These are phyloP conservation scores for Ceratobasidium sp. DNA, from an alignment of 1,284 basidiomycete genomes.

Conservation along the genomic window DNA sequence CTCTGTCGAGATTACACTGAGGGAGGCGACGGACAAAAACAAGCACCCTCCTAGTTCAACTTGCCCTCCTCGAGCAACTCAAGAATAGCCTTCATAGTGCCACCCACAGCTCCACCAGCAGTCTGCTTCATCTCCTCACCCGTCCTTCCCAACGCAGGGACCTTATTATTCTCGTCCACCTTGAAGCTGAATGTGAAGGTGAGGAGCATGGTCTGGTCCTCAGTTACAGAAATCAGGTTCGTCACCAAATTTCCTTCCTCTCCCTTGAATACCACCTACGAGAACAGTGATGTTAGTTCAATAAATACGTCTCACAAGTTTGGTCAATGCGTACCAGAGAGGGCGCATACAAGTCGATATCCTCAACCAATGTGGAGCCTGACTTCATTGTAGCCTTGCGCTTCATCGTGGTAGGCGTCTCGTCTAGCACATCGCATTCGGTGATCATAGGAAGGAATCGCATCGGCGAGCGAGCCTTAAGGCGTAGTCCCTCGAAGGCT, in stretches of 20 bases:
- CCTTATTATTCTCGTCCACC: not conserved
- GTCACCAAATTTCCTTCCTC: slow-evolving; percentile 16
- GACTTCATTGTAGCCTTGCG: slow-evolving; percentile 28
- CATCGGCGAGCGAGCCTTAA: slow-evolving; percentile 33
- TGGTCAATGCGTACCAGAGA: slow-evolving; percentile 9
- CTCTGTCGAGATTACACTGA: too few species aligned
- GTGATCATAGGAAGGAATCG: slow-evolving; percentile 28
- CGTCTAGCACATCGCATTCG: slow-evolving; percentile 34
- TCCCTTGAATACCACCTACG: slow-evolving; percentile 31
- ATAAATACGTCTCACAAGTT: not conserved
- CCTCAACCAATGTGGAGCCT: slow-evolving; percentile 10
- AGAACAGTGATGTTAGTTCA: not conserved
- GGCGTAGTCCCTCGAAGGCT: slow-evolving; percentile 37
- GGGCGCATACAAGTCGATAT: slow-evolving; percentile 31
- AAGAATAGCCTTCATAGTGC: slow-evolving; percentile 29
- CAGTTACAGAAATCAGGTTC: slow-evolving; percentile 25
- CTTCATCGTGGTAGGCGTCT: slow-evolving; percentile 24
- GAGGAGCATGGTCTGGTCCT: not conserved
- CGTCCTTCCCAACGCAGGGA: not conserved
- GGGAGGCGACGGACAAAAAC: not conserved
- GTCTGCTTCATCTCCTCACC: not conserved
- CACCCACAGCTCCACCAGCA: not conserved
- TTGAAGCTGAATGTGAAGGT: slow-evolving; percentile 39
- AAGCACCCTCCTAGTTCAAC: slow-evolving; percentile 15
- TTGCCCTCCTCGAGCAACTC: slow-evolving; percentile 39